A percentile compares a stretch with the other conserved stretches of the same genome.
These are phyloP conservation scores for Alternaria burnsii DNA, from an alignment of 2,329 filamentous ascomycete species.

Conservation along the genomic window DNA sequence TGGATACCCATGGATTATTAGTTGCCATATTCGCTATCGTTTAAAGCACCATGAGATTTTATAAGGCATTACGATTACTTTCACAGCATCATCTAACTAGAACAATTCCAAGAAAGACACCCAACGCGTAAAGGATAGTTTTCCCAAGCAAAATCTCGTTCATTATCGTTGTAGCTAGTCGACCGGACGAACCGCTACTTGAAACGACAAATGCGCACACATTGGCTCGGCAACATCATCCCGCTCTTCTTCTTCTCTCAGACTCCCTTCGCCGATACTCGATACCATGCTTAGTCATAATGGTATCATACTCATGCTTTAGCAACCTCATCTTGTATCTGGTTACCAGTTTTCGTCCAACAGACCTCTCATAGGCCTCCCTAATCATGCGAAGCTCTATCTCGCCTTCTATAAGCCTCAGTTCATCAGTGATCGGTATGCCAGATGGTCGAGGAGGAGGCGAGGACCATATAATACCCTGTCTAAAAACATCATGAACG, in stretches of 20 bases:
- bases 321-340: background rate
- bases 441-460: background rate
- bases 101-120: rapidly evolving
- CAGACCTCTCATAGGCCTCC: background rate
- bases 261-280: background rate
- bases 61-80: too few species aligned
- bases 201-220: too few species aligned
- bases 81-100: too few species aligned
- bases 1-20: too few species aligned
- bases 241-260: background rate
- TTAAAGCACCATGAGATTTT: too few species aligned
- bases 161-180: background rate
- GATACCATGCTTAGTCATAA: background rate
- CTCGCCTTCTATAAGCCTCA: background rate
- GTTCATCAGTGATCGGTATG: background rate
- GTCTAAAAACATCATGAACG: background rate
- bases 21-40: too few species aligned
- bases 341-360: background rate
- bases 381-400: background rate
- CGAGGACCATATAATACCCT: background rate
- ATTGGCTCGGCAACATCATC: background rate
- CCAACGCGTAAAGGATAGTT: too few species aligned
- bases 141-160: background rate
- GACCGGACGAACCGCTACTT: background rate
- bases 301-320: background rate